These are phyloP conservation scores for Metarhizium anisopliae DNA, from an alignment of 2,329 filamentous ascomycete species.

Conservation along the genomic window DNA sequence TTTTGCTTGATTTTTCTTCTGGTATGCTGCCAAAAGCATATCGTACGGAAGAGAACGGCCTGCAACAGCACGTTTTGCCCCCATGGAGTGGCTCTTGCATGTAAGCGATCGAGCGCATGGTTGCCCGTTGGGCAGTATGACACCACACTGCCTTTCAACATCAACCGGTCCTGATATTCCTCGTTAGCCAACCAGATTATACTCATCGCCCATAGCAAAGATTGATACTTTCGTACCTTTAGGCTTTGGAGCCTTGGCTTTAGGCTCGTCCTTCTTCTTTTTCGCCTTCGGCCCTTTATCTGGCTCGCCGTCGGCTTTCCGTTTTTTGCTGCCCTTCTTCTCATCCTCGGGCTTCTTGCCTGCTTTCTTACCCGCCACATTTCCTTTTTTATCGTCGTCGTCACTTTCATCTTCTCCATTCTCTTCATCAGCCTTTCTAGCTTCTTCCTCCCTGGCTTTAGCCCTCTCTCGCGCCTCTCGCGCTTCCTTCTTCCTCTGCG, in stretches of 20 bases:
- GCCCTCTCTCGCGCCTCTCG: conserved; percentile 61
- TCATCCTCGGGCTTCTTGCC: conserved; percentile 60
- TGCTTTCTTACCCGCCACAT: conserved; percentile 47
- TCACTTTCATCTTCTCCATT: conserved; percentile 39
- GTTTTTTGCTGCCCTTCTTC: conserved; percentile 61
- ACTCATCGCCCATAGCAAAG: neutral
- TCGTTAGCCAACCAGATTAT: neutral
- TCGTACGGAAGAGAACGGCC: conserved; percentile 85
- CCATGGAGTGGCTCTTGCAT: conserved; percentile 94
- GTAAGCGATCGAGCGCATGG: conserved; percentile 83
- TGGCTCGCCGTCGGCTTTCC: conserved; percentile 66
- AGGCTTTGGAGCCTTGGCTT: conserved; percentile 72
- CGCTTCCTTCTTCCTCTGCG: conserved; percentile 66
- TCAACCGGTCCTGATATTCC: conserved; percentile 63
- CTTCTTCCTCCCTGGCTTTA: conserved; percentile 49
- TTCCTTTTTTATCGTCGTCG: conserved; percentile 35
- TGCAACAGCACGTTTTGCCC: conserved; percentile 79
- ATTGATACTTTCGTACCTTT: conserved; percentile 47
- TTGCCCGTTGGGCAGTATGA: conserved; percentile 73
- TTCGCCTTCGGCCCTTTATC: conserved; percentile 80
- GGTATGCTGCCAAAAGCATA: conserved; percentile 78
- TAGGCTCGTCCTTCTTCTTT: conserved; percentile 91
- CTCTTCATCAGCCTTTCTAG: conserved; percentile 40
- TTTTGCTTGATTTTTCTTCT: conserved; percentile 98
- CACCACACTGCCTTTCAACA: conserved; percentile 89